Evolutionary conservation across 768 basidiomycete species (phyloP), one percentile per base, ranked within the genome.

Genomic region (Suillus subaureus): DNA sequence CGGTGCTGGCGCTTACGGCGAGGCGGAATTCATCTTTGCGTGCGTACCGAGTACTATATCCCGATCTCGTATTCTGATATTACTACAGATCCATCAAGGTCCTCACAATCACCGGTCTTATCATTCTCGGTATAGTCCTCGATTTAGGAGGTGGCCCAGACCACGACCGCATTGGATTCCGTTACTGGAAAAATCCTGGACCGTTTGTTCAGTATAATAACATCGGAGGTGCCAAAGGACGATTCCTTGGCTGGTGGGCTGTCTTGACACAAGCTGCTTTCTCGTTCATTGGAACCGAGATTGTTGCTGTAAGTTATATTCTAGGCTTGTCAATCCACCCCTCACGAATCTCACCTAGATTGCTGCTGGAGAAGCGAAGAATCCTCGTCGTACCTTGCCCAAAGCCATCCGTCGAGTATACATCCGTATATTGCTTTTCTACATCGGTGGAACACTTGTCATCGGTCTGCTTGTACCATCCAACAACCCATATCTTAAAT

Each of bases 231-330:
- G 67, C 84, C 3, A 86, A 84, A 69, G 95, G 95, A 12, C 86
- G 81, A 28, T 97, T 97, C 84, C 82, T 89, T 26, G 89, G 85
- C 31, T 88, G 83, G 79, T 89, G 85, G 84, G 76, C 85, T 0
- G 89, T 90, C 64, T 79, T 96, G 78, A 88, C 89, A 9, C 91
- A 96, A 69, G 96, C 96, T 4, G 94, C 93, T 16, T 97, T 96
- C 82, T 94, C 93, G 13, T 96, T 84, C 76, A 94, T 95, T 67
- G 96, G 96, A 21, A 96, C 94, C 6, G 96, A 98, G 77, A 95
- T 97, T 72, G 94, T 97, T 49, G 94, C 93, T 35, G 90, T 92
- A 80, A 71, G 86, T 80, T 6, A 54, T n/a, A 16, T 51, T 21
- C 31, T n/a, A 31, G 4, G 9, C 28, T 54, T 54, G 28, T 37